phyloP scores from a whole-genome alignment of 108 stramenopile species.

The Nitzschia sp. region DNA sequence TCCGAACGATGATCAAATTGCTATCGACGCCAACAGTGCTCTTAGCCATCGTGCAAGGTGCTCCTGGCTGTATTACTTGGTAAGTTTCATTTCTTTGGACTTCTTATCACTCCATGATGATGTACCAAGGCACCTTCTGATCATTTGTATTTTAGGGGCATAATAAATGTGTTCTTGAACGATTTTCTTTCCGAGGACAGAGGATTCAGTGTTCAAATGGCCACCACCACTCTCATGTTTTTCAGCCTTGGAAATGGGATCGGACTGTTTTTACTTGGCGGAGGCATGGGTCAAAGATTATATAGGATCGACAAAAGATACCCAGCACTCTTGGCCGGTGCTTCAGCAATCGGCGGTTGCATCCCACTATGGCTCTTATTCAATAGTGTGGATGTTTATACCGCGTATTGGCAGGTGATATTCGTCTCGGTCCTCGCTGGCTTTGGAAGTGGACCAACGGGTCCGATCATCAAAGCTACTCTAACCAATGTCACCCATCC shows the following conservation, averaged over 20 bases:
- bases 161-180: conserved; percentile 83
- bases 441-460: conserved; percentile 61
- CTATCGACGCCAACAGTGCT: conserved; percentile 63
- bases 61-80: conserved; percentile 88
- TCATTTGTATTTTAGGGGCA: conserved; percentile 24
- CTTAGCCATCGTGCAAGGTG: conserved; percentile 77
- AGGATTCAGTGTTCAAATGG: conserved; percentile 70
- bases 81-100: conserved; percentile 5
- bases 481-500: conserved; percentile 85
- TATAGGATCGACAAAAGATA: conserved; percentile 62
- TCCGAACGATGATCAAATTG: conserved; percentile 38
- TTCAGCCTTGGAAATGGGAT: conserved; percentile 81
- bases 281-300: conserved; percentile 54
- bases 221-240: conserved; percentile 64
- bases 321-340: conserved; percentile 63
- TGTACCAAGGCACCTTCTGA: background rate
- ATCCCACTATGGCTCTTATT: conserved; percentile 74
- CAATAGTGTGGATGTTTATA: conserved; percentile 43
- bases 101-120: background rate
- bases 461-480: conserved; percentile 78
- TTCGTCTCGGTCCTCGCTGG: conserved; percentile 51
- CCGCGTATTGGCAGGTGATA: conserved; percentile 25
- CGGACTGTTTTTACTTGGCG: conserved; percentile 68
- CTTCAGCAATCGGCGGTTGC: conserved; percentile 57
- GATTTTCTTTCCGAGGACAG: conserved; percentile 80